phyloP scores from a whole-genome alignment of 768 basidiomycete genomes.

The Lepiota brunneoincarnata region DNA sequence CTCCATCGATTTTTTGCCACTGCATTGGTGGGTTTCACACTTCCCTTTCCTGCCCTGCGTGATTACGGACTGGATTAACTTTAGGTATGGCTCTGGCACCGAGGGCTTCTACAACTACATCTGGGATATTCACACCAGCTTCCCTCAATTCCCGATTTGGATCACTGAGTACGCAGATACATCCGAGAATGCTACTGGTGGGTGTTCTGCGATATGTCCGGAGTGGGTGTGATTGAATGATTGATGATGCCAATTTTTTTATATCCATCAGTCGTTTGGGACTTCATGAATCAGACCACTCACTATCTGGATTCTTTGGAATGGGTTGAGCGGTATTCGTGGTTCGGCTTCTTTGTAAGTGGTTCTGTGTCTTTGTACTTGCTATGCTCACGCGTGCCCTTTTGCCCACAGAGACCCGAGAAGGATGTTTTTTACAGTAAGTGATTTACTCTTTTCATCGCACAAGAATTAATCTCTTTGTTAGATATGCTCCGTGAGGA shows the following conservation, averaged over 20 bases:
- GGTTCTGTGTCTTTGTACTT: conserved; percentile 11
- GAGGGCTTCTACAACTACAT: conserved; percentile 55
- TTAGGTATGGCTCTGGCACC: conserved; percentile 57
- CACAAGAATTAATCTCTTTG: background rate
- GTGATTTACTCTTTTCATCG: conserved; percentile 11
- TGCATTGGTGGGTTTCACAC: conserved; percentile 39
- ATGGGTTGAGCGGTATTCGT: conserved; percentile 62
- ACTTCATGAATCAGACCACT: conserved; percentile 59
- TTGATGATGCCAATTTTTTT: background rate
- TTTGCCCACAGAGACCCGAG: conserved; percentile 34
- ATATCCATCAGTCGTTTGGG: conserved; percentile 36
- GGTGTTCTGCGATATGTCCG: conserved; percentile 5
- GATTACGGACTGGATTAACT: background rate
- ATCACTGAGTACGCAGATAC: conserved; percentile 64
- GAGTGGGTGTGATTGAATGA: background rate
- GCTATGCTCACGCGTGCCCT: background rate
- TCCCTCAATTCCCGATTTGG: conserved; percentile 54
- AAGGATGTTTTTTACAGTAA: conserved; percentile 40
- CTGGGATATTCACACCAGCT: conserved; percentile 48
- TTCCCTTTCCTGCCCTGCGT: background rate
- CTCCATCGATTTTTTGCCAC: conserved; percentile 46
- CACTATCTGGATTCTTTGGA: conserved; percentile 51
- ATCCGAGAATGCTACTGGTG: conserved; percentile 41
- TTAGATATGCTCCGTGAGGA: conserved; percentile 42
- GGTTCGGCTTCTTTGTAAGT: conserved; percentile 56